Conservation (phyloP, 208 protist genomes). For the Leishmania amazonensis region DNA sequence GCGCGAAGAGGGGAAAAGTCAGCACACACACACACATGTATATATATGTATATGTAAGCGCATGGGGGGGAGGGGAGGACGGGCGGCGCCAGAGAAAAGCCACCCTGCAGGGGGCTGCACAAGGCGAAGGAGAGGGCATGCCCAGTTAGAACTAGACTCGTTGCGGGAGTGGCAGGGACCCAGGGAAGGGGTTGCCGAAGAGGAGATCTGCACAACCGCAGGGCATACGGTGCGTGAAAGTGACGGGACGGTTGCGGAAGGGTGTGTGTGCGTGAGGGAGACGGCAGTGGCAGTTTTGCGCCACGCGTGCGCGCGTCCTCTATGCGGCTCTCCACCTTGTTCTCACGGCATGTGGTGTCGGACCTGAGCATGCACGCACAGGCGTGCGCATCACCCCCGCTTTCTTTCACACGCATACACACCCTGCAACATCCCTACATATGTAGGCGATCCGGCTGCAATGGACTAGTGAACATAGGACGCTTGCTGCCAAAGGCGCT, state of each 20-base stretch:
- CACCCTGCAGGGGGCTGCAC: neutral
- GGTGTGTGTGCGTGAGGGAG: neutral
- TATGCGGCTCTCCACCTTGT: neutral
- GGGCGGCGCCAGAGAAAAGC: neutral
- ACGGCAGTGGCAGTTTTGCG: neutral
- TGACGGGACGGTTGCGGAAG: neutral
- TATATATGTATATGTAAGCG: too few species aligned
- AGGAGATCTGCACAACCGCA: too few species aligned
- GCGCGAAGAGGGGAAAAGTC: too few species aligned
- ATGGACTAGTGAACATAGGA: conserved; percentile 6
- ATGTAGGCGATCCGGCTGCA: conserved; percentile 2
- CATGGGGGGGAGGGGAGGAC: neutral
- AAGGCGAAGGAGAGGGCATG: neutral
- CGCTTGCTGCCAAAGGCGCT: conserved; percentile 27
- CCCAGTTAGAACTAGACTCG: neutral
- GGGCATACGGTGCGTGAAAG: neutral
- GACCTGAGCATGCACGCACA: neutral
- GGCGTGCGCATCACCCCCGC: neutral
- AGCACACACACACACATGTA: too few species aligned
- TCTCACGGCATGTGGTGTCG: neutral
- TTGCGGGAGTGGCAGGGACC: neutral
- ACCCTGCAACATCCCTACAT: neutral
- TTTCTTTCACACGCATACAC: neutral
- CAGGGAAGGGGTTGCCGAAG: neutral
- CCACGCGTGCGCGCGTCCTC: neutral